Evolutionary conservation across 2,329 filamentous ascomycete genomes (phyloP).

Genomic region (Stagonosporopsis rhizophila): DNA sequence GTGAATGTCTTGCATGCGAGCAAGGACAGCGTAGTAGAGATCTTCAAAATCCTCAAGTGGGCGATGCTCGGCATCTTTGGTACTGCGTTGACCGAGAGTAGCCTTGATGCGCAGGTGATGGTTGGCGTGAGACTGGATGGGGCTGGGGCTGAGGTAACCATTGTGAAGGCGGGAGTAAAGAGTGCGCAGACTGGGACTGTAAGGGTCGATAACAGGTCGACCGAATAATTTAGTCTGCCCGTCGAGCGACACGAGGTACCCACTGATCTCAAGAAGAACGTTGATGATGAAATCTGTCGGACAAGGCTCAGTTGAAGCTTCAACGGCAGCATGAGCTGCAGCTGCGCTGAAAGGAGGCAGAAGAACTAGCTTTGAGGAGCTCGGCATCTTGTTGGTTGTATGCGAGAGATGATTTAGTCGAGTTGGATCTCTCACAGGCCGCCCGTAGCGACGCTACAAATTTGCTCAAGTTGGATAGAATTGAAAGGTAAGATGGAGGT

Average conservation of each 20-base stretch:
- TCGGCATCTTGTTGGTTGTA: not conserved
- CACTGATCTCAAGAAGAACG: constrained; percentile 19
- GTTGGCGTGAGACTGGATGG: constrained; percentile 23
- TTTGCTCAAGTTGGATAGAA: not conserved
- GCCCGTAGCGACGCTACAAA: not conserved
- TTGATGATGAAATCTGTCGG: constrained; percentile 23
- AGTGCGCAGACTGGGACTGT: constrained; percentile 39
- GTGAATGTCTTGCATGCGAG: constrained; percentile 37
- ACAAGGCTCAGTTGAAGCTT: constrained; percentile 9
- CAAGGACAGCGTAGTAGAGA: constrained; percentile 41
- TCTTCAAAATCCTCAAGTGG: constrained; percentile 44
- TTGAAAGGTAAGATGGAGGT: not conserved
- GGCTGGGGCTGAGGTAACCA: constrained; percentile 30
- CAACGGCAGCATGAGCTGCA: constrained; percentile 24
- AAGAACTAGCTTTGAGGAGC: not conserved
- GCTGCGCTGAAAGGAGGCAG: constrained; percentile 24
- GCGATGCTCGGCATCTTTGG: constrained; percentile 67
- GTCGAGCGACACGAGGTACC: constrained; percentile 25
- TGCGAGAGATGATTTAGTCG: not conserved
- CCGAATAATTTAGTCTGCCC: constrained; percentile 23
- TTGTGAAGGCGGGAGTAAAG: constrained; percentile 46
- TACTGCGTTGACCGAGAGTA: constrained; percentile 62
- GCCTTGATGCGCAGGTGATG: constrained; percentile 44
- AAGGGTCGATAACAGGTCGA: constrained; percentile 16
- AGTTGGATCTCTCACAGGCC: not conserved